Evolutionary conservation across 75 land plant genomes (phyloP).

Genomic region (Chamaecyparis obtusa): DNA sequence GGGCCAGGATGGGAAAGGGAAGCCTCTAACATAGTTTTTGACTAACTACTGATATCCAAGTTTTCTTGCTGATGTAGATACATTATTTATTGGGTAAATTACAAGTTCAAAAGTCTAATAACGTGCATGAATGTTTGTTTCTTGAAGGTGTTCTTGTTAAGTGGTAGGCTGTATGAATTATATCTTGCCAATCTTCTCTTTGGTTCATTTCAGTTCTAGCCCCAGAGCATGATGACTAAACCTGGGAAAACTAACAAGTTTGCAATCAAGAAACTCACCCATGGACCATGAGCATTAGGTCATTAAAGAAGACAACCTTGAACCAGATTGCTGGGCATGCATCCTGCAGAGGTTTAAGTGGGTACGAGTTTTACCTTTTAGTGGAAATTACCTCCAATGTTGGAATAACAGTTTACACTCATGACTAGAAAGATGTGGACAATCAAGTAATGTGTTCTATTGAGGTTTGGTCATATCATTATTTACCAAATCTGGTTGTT

Average conservation of each 20-base stretch:
- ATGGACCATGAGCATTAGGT: background rate
- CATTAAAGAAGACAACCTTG: background rate
- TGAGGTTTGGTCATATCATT: background rate
- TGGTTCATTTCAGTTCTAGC: background rate
- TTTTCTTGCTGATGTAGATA: background rate
- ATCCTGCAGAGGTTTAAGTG: background rate
- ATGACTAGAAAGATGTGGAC: background rate
- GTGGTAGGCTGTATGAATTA: background rate
- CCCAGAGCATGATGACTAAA: background rate
- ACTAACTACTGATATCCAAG: background rate
- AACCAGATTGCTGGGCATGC: background rate
- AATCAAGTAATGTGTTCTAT: background rate
- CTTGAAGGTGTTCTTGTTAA: background rate
- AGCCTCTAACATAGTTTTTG: no score
- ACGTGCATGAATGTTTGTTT: background rate
- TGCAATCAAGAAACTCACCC: background rate
- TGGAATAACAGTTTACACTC: background rate
- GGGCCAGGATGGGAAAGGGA: no score
- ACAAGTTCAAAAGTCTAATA: background rate
- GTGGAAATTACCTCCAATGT: background rate
- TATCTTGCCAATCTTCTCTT: background rate
- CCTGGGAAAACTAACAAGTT: background rate
- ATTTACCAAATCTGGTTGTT: background rate
- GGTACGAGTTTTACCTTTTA: background rate
- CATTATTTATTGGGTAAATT: background rate